Percentiles rank a stretch among this genome's conserved stretches.
phyloP scores from a whole-genome alignment of 768 basidiomycete genomes.

The Calocera cornea region DNA sequence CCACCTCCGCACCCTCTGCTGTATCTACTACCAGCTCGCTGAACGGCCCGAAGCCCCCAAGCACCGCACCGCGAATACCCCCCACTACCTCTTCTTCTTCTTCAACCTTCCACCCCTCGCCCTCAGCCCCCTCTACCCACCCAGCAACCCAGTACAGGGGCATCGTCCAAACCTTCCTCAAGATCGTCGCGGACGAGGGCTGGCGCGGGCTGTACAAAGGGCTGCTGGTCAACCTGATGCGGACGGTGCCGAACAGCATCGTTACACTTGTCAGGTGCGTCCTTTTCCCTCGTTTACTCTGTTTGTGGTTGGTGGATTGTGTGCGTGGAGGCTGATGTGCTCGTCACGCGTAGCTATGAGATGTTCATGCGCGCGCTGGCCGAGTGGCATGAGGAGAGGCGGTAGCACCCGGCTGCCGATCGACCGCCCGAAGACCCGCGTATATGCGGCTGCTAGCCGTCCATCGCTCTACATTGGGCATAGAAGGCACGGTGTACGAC shows the following conservation, averaged over 20 bases:
- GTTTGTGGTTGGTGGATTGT: too few species aligned
- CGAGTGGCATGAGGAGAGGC: not conserved
- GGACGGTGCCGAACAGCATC: conserved; percentile 92
- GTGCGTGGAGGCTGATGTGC: not conserved
- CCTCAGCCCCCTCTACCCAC: not conserved
- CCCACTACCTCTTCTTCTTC: conserved; percentile 20
- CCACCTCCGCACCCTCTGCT: too few species aligned
- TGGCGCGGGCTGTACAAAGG: conserved; percentile 87
- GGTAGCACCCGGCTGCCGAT: not conserved
- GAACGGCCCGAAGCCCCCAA: conserved; percentile 39
- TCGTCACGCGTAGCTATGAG: not conserved
- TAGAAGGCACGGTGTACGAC: too few species aligned
- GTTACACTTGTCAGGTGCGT: conserved; percentile 90
- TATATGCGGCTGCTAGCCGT: not conserved
- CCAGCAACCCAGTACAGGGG: conserved; percentile 31
- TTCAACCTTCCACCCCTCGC: not conserved
- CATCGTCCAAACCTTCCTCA: conserved; percentile 56
- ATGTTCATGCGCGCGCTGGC: not conserved
- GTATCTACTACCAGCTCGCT: too few species aligned
- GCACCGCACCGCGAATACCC: conserved; percentile 43
- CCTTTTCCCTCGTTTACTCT: too few species aligned
- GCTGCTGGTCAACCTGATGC: conserved; percentile 79
- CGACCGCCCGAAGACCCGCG: not conserved
- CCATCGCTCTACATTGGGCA: too few species aligned
- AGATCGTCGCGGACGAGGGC: conserved; percentile 68